A percentile compares a stretch with the other conserved stretches of the same genome.
phyloP scores from a whole-genome alignment of 1,284 basidiomycete species.

The Boletus semigastroideus region DNA sequence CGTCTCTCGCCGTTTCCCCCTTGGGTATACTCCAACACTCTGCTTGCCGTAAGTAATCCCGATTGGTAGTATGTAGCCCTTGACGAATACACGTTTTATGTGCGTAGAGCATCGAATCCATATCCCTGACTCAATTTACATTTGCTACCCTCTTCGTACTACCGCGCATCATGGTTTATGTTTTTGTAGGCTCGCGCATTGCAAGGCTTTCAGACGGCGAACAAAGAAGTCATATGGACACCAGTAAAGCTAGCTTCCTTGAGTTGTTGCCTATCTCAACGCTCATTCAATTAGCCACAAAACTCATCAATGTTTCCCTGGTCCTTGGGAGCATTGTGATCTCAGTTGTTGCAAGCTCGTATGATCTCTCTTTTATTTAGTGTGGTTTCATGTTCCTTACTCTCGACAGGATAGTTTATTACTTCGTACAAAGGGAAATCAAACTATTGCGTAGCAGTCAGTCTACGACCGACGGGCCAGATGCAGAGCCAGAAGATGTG shows the following conservation, averaged over 20 bases:
- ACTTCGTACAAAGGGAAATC: slow-evolving; percentile 60
- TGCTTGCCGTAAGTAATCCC: slow-evolving; percentile 66
- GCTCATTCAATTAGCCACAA: slow-evolving; percentile 47
- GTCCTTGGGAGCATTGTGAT: slow-evolving; percentile 58
- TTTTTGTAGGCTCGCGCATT: slow-evolving; percentile 77
- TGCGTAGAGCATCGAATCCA: slow-evolving; percentile 66
- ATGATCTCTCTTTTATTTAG: slow-evolving; percentile 27
- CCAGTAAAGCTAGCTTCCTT: slow-evolving; percentile 43
- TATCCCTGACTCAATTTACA: slow-evolving; percentile 72
- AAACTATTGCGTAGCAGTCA: slow-evolving; percentile 50
- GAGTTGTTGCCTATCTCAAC: slow-evolving; percentile 9
- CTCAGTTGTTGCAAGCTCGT: slow-evolving; percentile 65
- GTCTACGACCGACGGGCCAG: slow-evolving; percentile 53
- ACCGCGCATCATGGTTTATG: slow-evolving; percentile 69
- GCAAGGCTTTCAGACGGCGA: slow-evolving; percentile 75
- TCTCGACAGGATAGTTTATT: slow-evolving; percentile 57
- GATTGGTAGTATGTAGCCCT: background rate
- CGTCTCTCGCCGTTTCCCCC: slow-evolving; percentile 82
- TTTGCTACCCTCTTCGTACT: slow-evolving; percentile 68
- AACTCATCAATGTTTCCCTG: slow-evolving; percentile 60
- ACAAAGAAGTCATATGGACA: slow-evolving; percentile 73
- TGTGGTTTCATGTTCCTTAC: slow-evolving; percentile 6
- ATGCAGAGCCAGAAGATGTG: slow-evolving; percentile 53
- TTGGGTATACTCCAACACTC: slow-evolving; percentile 77
- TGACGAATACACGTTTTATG: background rate